These are phyloP conservation scores for Alternaria sp. DNA, from an alignment of 2,329 filamentous ascomycete genomes.

Conservation along the genomic window DNA sequence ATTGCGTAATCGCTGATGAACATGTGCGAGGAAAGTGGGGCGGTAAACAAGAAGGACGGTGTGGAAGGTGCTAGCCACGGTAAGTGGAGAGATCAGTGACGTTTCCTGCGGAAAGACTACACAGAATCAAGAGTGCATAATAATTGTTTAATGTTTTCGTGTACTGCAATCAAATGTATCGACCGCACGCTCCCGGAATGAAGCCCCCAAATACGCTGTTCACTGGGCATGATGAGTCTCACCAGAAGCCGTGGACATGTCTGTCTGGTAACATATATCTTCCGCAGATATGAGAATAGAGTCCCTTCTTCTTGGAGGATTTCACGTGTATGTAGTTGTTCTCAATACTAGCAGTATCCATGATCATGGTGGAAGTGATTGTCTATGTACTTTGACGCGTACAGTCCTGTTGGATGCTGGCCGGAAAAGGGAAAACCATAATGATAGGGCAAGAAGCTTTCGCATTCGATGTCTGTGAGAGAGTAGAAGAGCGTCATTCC, in stretches of 20 bases:
- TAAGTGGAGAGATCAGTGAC: background rate
- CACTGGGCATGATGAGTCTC: background rate
- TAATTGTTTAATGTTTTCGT: background rate
- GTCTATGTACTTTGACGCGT: background rate
- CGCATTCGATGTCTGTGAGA: background rate
- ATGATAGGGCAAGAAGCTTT: background rate
- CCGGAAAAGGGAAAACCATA: background rate
- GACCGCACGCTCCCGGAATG: background rate
- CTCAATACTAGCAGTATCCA: background rate
- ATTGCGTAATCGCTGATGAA: background rate
- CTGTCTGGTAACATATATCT: background rate
- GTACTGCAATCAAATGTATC: background rate
- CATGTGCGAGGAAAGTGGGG: constrained; percentile 4
- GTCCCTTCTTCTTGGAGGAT: background rate
- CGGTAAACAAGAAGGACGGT: constrained; percentile 2
- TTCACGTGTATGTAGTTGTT: background rate
- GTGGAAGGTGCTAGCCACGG: constrained; percentile 1
- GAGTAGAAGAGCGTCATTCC: background rate
- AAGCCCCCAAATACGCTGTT: background rate
- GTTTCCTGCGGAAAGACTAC: background rate
- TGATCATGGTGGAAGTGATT: background rate
- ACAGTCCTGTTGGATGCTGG: background rate
- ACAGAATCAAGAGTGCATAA: background rate
- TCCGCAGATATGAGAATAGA: background rate
- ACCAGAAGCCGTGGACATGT: background rate